Conservation (phyloP, 768 basidiomycete genomes). For the Kwoniella pini region DNA sequence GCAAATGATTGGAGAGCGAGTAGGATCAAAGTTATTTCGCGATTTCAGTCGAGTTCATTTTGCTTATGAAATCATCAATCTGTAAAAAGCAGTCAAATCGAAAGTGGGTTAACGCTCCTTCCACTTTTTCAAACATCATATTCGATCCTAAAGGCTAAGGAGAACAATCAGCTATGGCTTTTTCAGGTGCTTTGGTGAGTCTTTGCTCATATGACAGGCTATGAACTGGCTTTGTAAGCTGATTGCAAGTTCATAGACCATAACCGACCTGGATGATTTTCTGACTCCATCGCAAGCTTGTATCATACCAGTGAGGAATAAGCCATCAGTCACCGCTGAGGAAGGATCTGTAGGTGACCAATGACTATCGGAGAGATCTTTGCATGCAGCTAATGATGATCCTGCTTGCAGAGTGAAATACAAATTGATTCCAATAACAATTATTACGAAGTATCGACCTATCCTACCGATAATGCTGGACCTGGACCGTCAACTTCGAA, state of each 20-base stretch:
- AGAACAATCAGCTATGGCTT: slow-evolving; percentile 65
- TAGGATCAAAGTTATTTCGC: slow-evolving; percentile 17
- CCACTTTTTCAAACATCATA: too few relatives aligned
- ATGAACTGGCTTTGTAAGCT: background rate
- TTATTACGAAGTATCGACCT: slow-evolving; percentile 75
- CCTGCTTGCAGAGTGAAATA: slow-evolving; percentile 75
- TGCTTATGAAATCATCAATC: background rate
- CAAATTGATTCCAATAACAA: slow-evolving; percentile 77
- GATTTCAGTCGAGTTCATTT: background rate
- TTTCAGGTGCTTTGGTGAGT: slow-evolving; percentile 79
- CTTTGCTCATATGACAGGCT: background rate
- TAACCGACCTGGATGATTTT: slow-evolving; percentile 95
- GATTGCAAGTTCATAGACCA: slow-evolving; percentile 61
- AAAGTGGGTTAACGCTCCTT: too few relatives aligned
- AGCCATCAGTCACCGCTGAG: slow-evolving; percentile 48
- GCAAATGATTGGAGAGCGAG: slow-evolving; percentile 10
- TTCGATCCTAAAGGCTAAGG: background rate
- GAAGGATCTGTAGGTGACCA: slow-evolving; percentile 33
- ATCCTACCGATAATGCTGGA: slow-evolving; percentile 21
- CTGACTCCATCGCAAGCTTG: slow-evolving; percentile 95
- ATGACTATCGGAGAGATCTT: background rate
- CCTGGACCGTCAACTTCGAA: slow-evolving; percentile 37
- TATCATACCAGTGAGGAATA: slow-evolving; percentile 84
- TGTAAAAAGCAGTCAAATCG: too few relatives aligned
- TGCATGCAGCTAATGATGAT: background rate